A percentile compares a stretch with the other conserved stretches of the same genome.
Conservation (phyloP, 371 early-diverging fungal genomes). For the Mucor indicus region DNA sequence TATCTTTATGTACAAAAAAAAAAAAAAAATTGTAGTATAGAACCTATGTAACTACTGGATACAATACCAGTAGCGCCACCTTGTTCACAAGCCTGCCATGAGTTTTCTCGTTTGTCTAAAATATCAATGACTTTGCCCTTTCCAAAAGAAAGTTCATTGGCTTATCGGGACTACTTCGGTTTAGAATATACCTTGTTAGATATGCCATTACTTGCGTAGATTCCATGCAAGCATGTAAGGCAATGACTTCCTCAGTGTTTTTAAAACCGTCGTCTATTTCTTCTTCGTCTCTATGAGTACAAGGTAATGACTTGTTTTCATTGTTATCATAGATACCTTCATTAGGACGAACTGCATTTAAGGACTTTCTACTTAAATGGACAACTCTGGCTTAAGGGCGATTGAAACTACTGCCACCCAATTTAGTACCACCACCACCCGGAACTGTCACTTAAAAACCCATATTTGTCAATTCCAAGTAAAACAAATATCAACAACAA, state of each 20-base stretch:
- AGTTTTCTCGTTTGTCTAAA: slow-evolving; percentile 88
- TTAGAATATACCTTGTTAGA: no score
- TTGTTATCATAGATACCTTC: not conserved
- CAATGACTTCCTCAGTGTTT: slow-evolving; percentile 18
- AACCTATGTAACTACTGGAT: slow-evolving; percentile 83
- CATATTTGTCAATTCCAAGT: slow-evolving; percentile 23
- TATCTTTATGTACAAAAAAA: not conserved
- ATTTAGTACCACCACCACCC: not conserved
- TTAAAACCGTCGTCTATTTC: slow-evolving; percentile 3
- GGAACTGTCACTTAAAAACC: slow-evolving; percentile 14
- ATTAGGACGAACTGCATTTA: no score
- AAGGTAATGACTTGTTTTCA: not conserved
- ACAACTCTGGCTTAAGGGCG: no score
- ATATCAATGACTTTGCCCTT: slow-evolving; percentile 88
- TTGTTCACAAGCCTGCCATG: slow-evolving; percentile 90
- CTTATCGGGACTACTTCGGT: slow-evolving; percentile 84
- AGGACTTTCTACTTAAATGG: no score
- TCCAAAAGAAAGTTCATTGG: slow-evolving; percentile 87
- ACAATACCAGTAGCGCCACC: slow-evolving; percentile 90
- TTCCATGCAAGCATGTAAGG: slow-evolving; percentile 35
- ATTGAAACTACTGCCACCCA: no score
- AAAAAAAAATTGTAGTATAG: not conserved
- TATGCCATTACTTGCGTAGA: not conserved
- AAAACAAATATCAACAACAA: slow-evolving; percentile 43
- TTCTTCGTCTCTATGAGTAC: slow-evolving; percentile 15